phyloP scores from a whole-genome alignment of 257 asterid genomes.

The Solanum virginianum region DNA sequence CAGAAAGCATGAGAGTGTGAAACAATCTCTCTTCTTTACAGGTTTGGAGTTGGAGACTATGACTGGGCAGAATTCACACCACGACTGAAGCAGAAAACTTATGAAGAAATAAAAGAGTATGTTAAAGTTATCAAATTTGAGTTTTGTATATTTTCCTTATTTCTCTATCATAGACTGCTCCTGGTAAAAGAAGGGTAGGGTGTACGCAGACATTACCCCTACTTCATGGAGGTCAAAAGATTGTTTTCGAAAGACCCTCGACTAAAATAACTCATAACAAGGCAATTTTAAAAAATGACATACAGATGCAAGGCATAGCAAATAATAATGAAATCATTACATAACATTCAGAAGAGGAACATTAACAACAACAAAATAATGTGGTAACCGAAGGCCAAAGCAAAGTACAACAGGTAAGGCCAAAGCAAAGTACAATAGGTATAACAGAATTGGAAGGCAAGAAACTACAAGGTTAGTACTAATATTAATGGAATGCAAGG shows the following conservation, averaged over 20 bases:
- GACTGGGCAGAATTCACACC: constrained; percentile 86
- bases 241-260: neutral
- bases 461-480: neutral
- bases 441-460: neutral
- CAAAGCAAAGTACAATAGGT: neutral
- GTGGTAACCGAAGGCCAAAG: neutral
- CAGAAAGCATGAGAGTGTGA: neutral
- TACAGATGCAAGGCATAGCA: neutral
- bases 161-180: neutral
- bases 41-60: constrained; percentile 76
- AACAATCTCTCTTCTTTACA: constrained; percentile 8
- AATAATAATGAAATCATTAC: neutral
- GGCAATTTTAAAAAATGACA: neutral
- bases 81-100: constrained; percentile 79
- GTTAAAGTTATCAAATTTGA: constrained; percentile 11
- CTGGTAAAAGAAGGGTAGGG: neutral
- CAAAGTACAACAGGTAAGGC: neutral
- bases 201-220: neutral
- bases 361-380: neutral
- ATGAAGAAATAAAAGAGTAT: constrained; percentile 68
- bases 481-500: neutral
- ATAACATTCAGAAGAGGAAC: neutral
- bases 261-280: neutral
- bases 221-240: neutral
- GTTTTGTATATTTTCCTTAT: neutral